Evolutionary conservation across 441 rosid genomes (phyloP).

Genomic region (Populus hybrid): DNA sequence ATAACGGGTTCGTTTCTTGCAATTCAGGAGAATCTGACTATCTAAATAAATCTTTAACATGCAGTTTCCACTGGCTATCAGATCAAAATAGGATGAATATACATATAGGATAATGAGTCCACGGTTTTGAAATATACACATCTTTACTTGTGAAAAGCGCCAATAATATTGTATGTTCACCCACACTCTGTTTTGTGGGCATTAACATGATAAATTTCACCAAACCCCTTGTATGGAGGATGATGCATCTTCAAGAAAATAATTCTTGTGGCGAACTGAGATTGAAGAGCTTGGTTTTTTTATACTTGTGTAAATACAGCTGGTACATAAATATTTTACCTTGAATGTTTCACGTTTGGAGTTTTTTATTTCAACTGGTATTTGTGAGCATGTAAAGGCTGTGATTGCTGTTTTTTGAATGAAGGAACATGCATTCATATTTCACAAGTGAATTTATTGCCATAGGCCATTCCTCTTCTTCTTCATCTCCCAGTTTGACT

Average conservation of each 20-base stretch:
- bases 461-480: neutral
- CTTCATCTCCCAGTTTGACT: too few species aligned
- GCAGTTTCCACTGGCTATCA: neutral
- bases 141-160: neutral
- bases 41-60: slow-evolving; percentile 25
- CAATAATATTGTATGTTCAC: neutral
- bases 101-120: neutral
- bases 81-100: neutral
- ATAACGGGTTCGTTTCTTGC: slow-evolving; percentile 79
- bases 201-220: neutral
- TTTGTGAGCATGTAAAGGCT: neutral
- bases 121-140: neutral
- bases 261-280: neutral
- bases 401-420: too few species aligned
- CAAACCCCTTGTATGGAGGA: neutral
- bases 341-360: neutral
- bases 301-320: neutral
- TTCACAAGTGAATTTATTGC: too few species aligned
- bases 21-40: slow-evolving; percentile 92
- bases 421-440: neutral
- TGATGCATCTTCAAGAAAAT: neutral
- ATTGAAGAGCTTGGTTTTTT: neutral
- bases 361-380: too few species aligned
- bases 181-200: neutral
- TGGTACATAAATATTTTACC: neutral